Base-by-base conservation (phyloP, 768 basidiomycete species). In the Cyclocybe cylindracea region DNA sequence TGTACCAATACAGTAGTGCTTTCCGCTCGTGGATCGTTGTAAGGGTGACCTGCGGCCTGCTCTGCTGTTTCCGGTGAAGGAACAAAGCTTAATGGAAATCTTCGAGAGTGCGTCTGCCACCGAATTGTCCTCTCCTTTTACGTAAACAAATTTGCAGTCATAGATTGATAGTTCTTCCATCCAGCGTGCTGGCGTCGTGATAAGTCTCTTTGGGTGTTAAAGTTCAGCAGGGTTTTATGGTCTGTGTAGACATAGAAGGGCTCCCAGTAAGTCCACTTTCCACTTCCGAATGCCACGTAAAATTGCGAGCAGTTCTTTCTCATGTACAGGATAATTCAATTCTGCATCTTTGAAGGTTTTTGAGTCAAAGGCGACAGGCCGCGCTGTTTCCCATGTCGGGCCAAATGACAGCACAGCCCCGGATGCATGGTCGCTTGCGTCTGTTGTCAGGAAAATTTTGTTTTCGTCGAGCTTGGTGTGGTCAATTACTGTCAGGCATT, bases 91-190 rank as follows among this genome's bases (percentile, higher is more conserved):
- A n/a, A n/a, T n/a, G n/a, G n/a, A n/a, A n/a, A n/a, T n/a, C n/a
- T 63, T 55, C 0, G 69, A 75, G 4, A 78, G 56, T 0, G 73
- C 64, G 53, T 78, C 72, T 1, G 73, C 68, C 0, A 62, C 64
- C 2, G 53, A 48, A 51, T 77, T 75, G 24, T 64, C 56, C 10
- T 67, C 56, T 0, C 74, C 75, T 1, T 39, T 33, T 6, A 76
- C 50, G 50, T 76, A 78, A 0, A 50, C 48, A 11, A 77, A 71
- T 0, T 51, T 13, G 49, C 63, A n/a, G n/a, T n/a, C n/a, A n/a
- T n/a, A n/a, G n/a, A n/a, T n/a, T n/a, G n/a, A n/a, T n/a, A n/a
- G n/a, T n/a, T n/a, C n/a, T n/a, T n/a, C n/a, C n/a, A n/a, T n/a
- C n/a, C n/a, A n/a, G n/a, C n/a, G n/a, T n/a, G n/a, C n/a, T n/a